Evolutionary conservation across 202 grass and related monocot species (phyloP), one percentile per base, ranked within the genome.

Genomic region (Cymbopogon flexuosus): DNA sequence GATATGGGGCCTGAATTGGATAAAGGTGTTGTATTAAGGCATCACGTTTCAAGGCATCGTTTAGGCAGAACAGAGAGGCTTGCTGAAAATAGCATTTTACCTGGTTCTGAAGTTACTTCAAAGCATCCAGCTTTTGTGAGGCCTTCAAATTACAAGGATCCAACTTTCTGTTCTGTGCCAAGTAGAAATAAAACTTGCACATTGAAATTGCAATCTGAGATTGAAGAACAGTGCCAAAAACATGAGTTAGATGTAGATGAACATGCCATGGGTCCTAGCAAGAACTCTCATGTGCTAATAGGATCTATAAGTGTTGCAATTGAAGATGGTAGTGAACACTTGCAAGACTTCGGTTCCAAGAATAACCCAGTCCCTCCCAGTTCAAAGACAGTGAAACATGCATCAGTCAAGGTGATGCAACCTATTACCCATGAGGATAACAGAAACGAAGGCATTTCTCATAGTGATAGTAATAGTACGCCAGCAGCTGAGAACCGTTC

Each of bases 251-350:
- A 81, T 78, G 76, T 69, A 30, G 45, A 83, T 82, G 42, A 49
- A 76, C 68, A 74, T 6, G 74, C 52, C 40, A 63, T 41, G 33
- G 40, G 37, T 80, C 52, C 59, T 30, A 52, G 47, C 52, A 88
- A 90, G 43, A 86, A 63, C 19, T 83, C 88, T 15, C 72, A 74
- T 60, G 73, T 98, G 62, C 80, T 98, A 52, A 94, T 98, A 81
- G 95, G 95, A 73, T 98, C 92, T 54, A 93, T 98, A 68, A 89
- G 84, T 82, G 84, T 98, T 10, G 72, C 86, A 40, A 88, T 98
- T 70, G 79, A 89, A 78, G 81, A 78, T 22, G 33, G 36, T 24
- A 72, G 60, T 58, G 23, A 70, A 39, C 70, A 23, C 65, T 80
- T 27, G 16, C 64, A 71, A 12, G 45, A 64, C 16, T 19, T 18